Evolutionary conservation across 116 monocot genomes (phyloP), one percentile per base, ranked within the genome.

Genomic region (Cymodocea nodosa): DNA sequence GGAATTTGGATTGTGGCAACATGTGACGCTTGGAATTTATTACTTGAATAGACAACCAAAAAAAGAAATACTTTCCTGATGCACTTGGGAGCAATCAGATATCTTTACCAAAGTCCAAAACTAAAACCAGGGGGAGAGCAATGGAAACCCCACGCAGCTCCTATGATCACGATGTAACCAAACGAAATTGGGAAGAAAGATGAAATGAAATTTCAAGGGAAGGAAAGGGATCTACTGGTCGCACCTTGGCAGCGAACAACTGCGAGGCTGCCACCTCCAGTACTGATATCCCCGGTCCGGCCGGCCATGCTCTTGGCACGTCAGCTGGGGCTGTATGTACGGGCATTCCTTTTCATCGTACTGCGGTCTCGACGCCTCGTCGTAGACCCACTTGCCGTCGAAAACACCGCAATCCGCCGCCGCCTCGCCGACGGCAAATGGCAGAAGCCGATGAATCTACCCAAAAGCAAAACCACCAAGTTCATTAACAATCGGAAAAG

Each of bases 321-420:
- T 83, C 15, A 87, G 78, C 65, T 83, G 87, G 66, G 70, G 69
- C 1, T 77, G 76, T 44, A 87, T 71, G 69, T 81, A 87, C 8
- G 83, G 83, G 80, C 87, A 87, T 44, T 75, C 75, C 13, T 76
- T 76, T 56, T 87, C 87, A 14, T 74, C 59, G 51, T 87, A 87
- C 6, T 68, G 71, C 34, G 80, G 87, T 0, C 63, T 37, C 20
- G 70, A 34, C 63, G 54, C 56, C 71, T 68, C 68, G 23, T 85
- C 85, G 51, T 76, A 68, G 2, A 81, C 51, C 85, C 85, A 85
- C 64, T 52, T 65, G 23, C 86, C 86, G 5, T 76, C 56, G 62
- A 86, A 82, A 20, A 82, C 1, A 44, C 82, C 71, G 77, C 86
- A 86, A 1, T 30, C 57, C 15, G 17, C 52, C 11, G 59, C 22